Conservation (phyloP, 2,329 filamentous ascomycete species). For the Ceratocystis cubensis region DNA sequence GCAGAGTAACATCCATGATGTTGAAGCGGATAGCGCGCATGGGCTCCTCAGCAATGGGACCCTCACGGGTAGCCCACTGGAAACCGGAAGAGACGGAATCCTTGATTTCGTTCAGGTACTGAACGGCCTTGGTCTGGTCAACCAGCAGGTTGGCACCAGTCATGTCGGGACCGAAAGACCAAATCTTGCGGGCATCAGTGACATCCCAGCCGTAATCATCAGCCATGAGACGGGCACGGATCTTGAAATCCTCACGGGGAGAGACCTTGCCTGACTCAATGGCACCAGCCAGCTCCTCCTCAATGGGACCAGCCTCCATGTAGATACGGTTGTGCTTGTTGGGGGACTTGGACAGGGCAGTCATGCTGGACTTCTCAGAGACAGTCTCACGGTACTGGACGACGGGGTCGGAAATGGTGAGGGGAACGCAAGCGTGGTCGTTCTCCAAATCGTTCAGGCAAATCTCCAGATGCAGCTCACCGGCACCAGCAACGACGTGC, state of each 20-base stretch:
- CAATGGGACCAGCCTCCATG: slow-evolving; percentile 79
- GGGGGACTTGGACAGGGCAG: slow-evolving; percentile 96
- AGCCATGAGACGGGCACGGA: slow-evolving; percentile 85
- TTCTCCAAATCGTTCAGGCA: slow-evolving; percentile 99
- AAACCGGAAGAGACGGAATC: slow-evolving; percentile 98
- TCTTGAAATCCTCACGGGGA: slow-evolving; percentile 98
- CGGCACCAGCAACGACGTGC: slow-evolving; percentile 97
- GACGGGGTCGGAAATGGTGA: slow-evolving; percentile 95
- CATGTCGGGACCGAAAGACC: slow-evolving; percentile 98
- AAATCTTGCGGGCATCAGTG: slow-evolving; percentile 99
- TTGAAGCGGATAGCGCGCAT: slow-evolving; percentile 97
- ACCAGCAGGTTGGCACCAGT: slow-evolving; percentile 95
- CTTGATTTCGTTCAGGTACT: slow-evolving; percentile 99
- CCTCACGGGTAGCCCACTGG: slow-evolving; percentile 98
- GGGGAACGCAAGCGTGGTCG: slow-evolving; percentile 96
- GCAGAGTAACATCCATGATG: slow-evolving; percentile 97
- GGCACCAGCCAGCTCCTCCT: slow-evolving; percentile 78
- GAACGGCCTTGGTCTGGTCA: slow-evolving; percentile 99
- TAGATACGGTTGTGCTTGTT: slow-evolving; percentile 99
- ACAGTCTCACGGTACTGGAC: slow-evolving; percentile 99
- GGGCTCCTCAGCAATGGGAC: slow-evolving; percentile 94
- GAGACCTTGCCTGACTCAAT: slow-evolving; percentile 88
- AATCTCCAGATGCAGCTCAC: slow-evolving; percentile 99
- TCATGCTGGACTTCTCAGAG: slow-evolving; percentile 71
- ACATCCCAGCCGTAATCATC: slow-evolving; percentile 99